Evolutionary conservation across 257 asterid genomes (phyloP).

Genomic region (Fraxinus excelsior): DNA sequence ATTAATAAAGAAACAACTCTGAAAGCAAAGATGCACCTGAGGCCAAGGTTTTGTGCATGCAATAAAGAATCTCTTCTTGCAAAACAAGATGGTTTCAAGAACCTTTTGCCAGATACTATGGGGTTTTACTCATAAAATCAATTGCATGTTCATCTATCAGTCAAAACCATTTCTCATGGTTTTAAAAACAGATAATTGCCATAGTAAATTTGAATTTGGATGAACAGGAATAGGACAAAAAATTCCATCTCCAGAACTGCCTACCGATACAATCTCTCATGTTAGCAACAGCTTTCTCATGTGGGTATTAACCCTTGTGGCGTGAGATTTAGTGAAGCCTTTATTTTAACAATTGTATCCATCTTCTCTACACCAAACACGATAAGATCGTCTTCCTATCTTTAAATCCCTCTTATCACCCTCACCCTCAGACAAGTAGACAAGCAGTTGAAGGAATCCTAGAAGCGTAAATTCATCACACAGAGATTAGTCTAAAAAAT

Average conservation of each 20-base stretch:
- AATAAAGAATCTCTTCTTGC: neutral
- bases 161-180: neutral
- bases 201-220: neutral
- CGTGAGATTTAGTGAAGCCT: neutral
- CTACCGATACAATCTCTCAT: neutral
- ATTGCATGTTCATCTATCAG: neutral
- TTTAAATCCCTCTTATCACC: neutral
- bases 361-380: neutral
- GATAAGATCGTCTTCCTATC: neutral
- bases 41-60: neutral
- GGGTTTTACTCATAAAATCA: neutral
- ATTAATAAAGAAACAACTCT: neutral
- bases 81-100: neutral
- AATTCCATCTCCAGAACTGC: neutral
- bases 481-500: too few species aligned
- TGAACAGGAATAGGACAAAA: neutral
- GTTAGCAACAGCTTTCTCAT: neutral
- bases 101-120: neutral
- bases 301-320: neutral
- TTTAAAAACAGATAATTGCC: neutral
- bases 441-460: too few species aligned
- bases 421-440: too few species aligned
- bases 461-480: too few species aligned
- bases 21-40: neutral
- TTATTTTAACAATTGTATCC: neutral